Evolutionary conservation across 495 filamentous ascomycete species (phyloP).

Genomic region (Tuber indicum): DNA sequence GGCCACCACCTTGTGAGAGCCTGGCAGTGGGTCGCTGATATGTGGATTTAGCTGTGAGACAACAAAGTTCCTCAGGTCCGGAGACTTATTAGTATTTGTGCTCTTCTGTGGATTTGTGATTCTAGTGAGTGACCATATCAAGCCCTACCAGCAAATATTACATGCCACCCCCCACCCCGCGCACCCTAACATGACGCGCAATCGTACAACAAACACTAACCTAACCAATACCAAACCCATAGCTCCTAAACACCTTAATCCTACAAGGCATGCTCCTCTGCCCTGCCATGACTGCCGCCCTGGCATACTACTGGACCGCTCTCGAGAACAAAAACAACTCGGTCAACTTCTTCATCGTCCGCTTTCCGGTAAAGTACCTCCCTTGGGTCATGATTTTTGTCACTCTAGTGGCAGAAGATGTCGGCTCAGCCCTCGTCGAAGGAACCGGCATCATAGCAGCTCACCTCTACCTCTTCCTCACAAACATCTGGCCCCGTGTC

Average conservation of each 20-base stretch:
- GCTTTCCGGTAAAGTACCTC: slow-evolving; percentile 40
- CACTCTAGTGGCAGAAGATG: slow-evolving; percentile 30
- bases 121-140: slow-evolving; percentile 15
- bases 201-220: slow-evolving; percentile 12
- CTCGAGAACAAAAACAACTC: slow-evolving; percentile 24
- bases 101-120: slow-evolving; percentile 36
- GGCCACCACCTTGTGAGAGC: not conserved
- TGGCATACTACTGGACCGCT: slow-evolving; percentile 40
- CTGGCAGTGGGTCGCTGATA: not conserved
- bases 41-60: slow-evolving; percentile 31
- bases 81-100: slow-evolving; percentile 38
- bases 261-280: slow-evolving; percentile 33
- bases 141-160: not conserved
- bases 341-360: slow-evolving; percentile 38
- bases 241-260: slow-evolving; percentile 37
- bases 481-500: slow-evolving; percentile 38
- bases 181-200: not conserved
- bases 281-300: slow-evolving; percentile 32
- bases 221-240: not conserved
- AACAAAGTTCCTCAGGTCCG: slow-evolving; percentile 33
- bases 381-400: slow-evolving; percentile 40
- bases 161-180: not conserved
- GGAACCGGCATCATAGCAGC: slow-evolving; percentile 38
- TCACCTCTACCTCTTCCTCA: slow-evolving; percentile 40
- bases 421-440: slow-evolving; percentile 29